phyloP scores from a whole-genome alignment of 805 yeast species.

The Komagataella ulmi region DNA sequence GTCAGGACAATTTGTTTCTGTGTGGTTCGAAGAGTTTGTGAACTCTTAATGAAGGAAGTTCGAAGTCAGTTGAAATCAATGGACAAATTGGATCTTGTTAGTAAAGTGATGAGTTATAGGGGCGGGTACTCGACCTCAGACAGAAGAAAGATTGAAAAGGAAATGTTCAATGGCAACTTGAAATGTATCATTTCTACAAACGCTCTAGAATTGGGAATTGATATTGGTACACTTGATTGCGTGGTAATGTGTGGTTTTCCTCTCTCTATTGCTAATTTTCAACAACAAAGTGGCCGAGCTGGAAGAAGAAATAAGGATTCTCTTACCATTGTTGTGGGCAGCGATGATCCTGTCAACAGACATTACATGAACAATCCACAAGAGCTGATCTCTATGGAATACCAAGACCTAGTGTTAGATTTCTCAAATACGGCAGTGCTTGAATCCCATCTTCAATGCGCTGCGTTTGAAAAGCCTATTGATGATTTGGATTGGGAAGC shows the following conservation, averaged over 20 bases:
- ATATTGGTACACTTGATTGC: slow-evolving; percentile 85
- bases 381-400: slow-evolving; percentile 36
- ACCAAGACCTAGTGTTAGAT: slow-evolving; percentile 47
- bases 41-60: slow-evolving; percentile 74
- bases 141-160: slow-evolving; percentile 74
- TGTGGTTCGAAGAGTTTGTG: slow-evolving; percentile 76
- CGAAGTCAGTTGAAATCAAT: slow-evolving; percentile 34
- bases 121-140: slow-evolving; percentile 90
- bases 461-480: slow-evolving; percentile 77
- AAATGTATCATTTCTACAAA: slow-evolving; percentile 88
- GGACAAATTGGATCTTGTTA: slow-evolving; percentile 28
- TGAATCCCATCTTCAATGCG: slow-evolving; percentile 87
- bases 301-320: slow-evolving; percentile 85
- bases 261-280: slow-evolving; percentile 67
- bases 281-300: slow-evolving; percentile 96
- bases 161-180: slow-evolving; percentile 80
- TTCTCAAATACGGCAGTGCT: slow-evolving; percentile 48
- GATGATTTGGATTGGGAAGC: slow-evolving; percentile 33
- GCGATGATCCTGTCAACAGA: slow-evolving; percentile 77
- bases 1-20: slow-evolving; percentile 86
- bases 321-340: slow-evolving; percentile 71
- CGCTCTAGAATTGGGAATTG: slow-evolving; percentile 92
- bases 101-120: slow-evolving; percentile 82
- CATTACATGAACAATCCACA: slow-evolving; percentile 63
- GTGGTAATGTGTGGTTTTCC: slow-evolving; percentile 94